These are phyloP conservation scores for Paramecium caudatum DNA, from an alignment of 73 alveolate species.

Conservation along the genomic window DNA sequence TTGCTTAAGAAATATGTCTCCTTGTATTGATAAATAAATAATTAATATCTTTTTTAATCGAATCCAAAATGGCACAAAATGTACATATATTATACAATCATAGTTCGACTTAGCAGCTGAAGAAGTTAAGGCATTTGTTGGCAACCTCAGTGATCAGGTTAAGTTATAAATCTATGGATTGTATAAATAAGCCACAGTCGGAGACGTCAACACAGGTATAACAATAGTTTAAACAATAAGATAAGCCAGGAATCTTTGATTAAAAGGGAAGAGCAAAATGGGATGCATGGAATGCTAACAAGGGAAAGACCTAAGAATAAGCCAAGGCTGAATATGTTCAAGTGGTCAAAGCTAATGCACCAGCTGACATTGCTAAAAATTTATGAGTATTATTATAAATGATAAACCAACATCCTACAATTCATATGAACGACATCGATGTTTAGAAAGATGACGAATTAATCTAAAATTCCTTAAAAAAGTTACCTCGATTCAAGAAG, in stretches of 20 bases:
- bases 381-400: no score
- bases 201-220: conserved; percentile 87
- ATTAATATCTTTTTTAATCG: not conserved
- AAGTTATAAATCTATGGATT: conserved; percentile 88
- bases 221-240: not conserved
- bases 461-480: conserved; percentile 34
- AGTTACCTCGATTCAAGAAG: conserved; percentile 48
- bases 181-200: conserved; percentile 93
- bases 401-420: conserved; percentile 43
- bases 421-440: not conserved
- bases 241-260: conserved; percentile 93
- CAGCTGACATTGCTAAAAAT: conserved; percentile 78
- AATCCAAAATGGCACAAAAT: conserved; percentile 65
- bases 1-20: no score
- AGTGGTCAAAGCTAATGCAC: conserved; percentile 81
- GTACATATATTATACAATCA: not conserved
- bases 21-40: not conserved
- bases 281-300: conserved; percentile 95
- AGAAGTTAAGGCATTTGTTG: conserved; percentile 78
- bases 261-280: conserved; percentile 94
- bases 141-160: conserved; percentile 80
- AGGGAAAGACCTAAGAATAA: conserved; percentile 85
- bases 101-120: conserved; percentile 83
- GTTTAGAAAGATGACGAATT: conserved; percentile 37
- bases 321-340: conserved; percentile 91